A percentile compares a stretch with the other conserved stretches of the same genome.
Evolutionary conservation across 129 eudicot genomes (phyloP).

Genomic region (Pulicaria dysenterica): DNA sequence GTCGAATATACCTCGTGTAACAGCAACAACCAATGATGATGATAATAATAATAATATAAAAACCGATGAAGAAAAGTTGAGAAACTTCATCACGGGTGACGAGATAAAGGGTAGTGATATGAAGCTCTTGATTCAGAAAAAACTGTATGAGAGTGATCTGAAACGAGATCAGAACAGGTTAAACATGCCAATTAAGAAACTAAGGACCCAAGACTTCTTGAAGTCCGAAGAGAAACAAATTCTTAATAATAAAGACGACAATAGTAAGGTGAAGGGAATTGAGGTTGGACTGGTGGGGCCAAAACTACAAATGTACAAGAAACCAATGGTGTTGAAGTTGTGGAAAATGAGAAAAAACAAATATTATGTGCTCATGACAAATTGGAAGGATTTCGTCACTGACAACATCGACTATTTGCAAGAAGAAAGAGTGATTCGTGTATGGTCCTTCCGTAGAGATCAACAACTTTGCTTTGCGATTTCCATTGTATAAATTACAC

Average conservation of each 20-base stretch:
- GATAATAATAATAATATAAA: too few relatives aligned
- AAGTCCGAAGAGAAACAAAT: not conserved
- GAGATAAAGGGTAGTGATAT: constrained; percentile 1
- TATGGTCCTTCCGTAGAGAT: constrained; percentile 13
- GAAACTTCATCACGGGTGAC: not conserved
- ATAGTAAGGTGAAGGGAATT: not conserved
- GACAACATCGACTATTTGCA: not conserved
- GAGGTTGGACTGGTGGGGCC: constrained; percentile 5
- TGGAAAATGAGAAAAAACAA: not conserved
- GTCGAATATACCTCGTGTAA: too few relatives aligned
- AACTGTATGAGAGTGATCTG: not conserved
- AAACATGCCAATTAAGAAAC: not conserved
- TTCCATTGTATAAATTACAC: not conserved
- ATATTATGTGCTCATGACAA: not conserved
- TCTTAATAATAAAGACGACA: not conserved
- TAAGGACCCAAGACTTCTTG: not conserved
- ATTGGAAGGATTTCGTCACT: not conserved
- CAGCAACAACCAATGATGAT: too few relatives aligned
- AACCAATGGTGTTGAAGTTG: not conserved
- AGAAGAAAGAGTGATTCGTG: not conserved
- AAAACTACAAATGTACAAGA: not conserved
- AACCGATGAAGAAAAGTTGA: not conserved
- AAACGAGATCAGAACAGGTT: not conserved
- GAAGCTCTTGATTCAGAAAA: not conserved
- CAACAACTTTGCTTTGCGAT: not conserved